phyloP scores from a whole-genome alignment of 23 red algal species.

The Gracilariopsis chorda region DNA sequence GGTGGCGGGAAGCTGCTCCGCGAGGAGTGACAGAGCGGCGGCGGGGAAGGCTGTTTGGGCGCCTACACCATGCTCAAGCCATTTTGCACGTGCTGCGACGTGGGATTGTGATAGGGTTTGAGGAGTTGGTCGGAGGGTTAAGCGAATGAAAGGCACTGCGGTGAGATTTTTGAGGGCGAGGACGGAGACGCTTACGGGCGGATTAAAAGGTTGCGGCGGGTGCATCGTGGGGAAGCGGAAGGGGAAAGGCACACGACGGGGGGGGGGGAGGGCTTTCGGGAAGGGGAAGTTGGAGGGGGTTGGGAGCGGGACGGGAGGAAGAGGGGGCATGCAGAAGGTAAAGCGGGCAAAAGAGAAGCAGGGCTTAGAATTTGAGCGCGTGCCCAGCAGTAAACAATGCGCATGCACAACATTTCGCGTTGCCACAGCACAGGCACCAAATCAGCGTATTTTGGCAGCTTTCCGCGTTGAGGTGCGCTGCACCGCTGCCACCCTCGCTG shows the following conservation, averaged over 20 bases:
- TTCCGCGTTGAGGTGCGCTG: constrained; percentile 14
- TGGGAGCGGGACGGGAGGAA: not conserved
- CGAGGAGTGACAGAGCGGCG: constrained; percentile 35
- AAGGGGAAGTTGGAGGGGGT: not conserved
- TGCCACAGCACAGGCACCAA: not conserved
- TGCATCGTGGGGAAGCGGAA: not conserved
- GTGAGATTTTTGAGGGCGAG: constrained; percentile 43
- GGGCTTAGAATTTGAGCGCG: not conserved
- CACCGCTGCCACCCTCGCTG: constrained; percentile 1
- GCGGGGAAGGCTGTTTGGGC: constrained; percentile 26
- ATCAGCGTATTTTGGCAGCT: not conserved
- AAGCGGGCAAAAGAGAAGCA: not conserved
- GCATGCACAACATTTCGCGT: constrained; percentile 32
- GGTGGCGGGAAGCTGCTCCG: constrained; percentile 42
- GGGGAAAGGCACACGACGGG: not conserved
- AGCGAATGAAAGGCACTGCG: constrained; percentile 27
- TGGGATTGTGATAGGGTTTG: not conserved
- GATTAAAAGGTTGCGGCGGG: not conserved
- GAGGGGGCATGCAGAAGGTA: not conserved
- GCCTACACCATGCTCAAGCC: constrained; percentile 52
- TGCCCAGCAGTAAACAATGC: not conserved
- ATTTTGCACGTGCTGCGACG: constrained; percentile 27
- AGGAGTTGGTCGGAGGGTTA: constrained; percentile 1
- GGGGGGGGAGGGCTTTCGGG: not conserved
- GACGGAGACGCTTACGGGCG: constrained; percentile 33